phyloP scores from a whole-genome alignment of 2,329 filamentous ascomycete species.

The Ceratocystiopsis brevicomis region DNA sequence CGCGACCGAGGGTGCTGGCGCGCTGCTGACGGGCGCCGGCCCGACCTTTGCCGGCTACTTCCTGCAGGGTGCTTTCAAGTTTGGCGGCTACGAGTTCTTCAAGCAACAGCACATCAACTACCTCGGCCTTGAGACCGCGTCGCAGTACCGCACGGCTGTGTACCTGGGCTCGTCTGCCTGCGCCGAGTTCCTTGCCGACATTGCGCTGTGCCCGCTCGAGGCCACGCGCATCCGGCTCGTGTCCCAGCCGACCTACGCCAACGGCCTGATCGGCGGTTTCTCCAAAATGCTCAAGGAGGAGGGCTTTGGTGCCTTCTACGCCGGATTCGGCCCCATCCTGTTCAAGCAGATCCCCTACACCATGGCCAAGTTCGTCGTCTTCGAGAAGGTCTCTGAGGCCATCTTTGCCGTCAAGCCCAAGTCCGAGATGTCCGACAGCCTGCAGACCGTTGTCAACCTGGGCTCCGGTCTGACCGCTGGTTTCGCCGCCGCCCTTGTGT shows the following conservation, averaged over 20 bases:
- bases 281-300: constrained; percentile 55
- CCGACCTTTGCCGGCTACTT: constrained; percentile 68
- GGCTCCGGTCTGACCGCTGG: constrained; percentile 29
- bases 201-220: constrained; percentile 68
- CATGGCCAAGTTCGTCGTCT: constrained; percentile 78
- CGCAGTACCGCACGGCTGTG: constrained; percentile 52
- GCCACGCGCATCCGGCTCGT: constrained; percentile 73
- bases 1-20: constrained; percentile 54
- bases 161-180: constrained; percentile 45
- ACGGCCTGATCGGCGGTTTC: constrained; percentile 52
- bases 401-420: constrained; percentile 50
- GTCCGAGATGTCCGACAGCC: constrained; percentile 38
- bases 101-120: constrained; percentile 64
- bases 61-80: constrained; percentile 74
- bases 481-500: constrained; percentile 65
- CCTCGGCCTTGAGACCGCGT: constrained; percentile 50
- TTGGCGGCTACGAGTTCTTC: constrained; percentile 78
- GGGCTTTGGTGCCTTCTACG: constrained; percentile 63
- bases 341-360: constrained; percentile 76
- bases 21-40: constrained; percentile 59
- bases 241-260: constrained; percentile 58
- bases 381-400: constrained; percentile 59
- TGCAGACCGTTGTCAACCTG: constrained; percentile 55
- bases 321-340: constrained; percentile 60
- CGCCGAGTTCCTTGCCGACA: constrained; percentile 45